Evolutionary conservation across 1,284 basidiomycete species (phyloP), one percentile per base, ranked within the genome.

Genomic region (Leccinum insolens): DNA sequence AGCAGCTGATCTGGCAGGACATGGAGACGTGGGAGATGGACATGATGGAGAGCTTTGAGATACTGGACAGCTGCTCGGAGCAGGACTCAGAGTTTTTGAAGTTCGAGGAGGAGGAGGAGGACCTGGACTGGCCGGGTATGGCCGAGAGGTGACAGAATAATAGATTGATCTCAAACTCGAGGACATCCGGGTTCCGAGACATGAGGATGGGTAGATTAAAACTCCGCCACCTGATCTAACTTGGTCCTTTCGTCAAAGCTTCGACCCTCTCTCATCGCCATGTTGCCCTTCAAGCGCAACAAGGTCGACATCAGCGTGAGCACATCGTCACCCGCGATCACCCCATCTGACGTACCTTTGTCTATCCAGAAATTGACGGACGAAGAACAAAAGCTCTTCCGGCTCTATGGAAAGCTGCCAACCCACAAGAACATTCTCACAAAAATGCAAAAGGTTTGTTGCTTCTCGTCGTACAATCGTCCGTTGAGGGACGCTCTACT

Each of bases 321-420:
- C 85, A 67, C 69, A 69, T 73, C 67, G 41, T 61, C 7, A 1
- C 70, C 71, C 4, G 3, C 61, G 52, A 57, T 62, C 44, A 15
- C 52, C 65, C 37, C 67, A 46, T 64, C 67, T 70, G 22, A 71
- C 74, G 17, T 41, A 3, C 1, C 28, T 12, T 73, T 65, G 44
- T 61, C 15, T 39, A 31, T 52, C 49, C 76, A 97, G 94, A 90
- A 90, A 78, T 82, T 98, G 82, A 89, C 87, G 72, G 91, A 93
- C 77, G 93, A 98, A 83, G 96, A 99, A 84, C 90, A 96, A 82
- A 93, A 95, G 83, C 89, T 98, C 71, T 96, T 98, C 84, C 88
- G 91, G 76, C 89, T 95, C 77, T 99, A 99, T 82, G 96, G 96
- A 71, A 97, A 96, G 82, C 84, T 98, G 37, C 96, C 96, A 17